A percentile compares a stretch with the other conserved stretches of the same genome.
These are phyloP conservation scores for Waltergamsia citrina DNA, from an alignment of 2,329 filamentous ascomycete species.

Conservation along the genomic window DNA sequence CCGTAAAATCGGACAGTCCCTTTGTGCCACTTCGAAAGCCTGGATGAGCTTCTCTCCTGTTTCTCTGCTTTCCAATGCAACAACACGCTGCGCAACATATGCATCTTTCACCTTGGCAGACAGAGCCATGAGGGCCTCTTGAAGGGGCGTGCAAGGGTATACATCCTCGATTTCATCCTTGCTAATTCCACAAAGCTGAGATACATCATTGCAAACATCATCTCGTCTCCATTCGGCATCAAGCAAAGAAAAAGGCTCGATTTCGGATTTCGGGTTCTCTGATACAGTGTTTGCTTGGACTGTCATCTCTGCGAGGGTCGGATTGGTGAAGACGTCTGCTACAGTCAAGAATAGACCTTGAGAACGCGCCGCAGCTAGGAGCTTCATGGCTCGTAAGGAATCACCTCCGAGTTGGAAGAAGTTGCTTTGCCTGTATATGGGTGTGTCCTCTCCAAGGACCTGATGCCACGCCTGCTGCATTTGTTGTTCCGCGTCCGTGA, in stretches of 20 bases:
- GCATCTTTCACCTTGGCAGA: slow-evolving; percentile 39
- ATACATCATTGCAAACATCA: slow-evolving; percentile 24
- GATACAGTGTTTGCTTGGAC: slow-evolving; percentile 10
- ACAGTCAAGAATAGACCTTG: slow-evolving; percentile 30
- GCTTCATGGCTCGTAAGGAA: slow-evolving; percentile 41
- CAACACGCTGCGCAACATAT: slow-evolving; percentile 41
- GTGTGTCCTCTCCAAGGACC: slow-evolving; percentile 22
- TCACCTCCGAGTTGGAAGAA: slow-evolving; percentile 41
- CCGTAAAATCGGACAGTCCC: slow-evolving; percentile 30
- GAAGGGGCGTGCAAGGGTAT: slow-evolving; percentile 44
- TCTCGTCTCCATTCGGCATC: slow-evolving; percentile 20
- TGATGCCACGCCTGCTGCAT: slow-evolving; percentile 25
- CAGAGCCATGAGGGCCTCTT: slow-evolving; percentile 44
- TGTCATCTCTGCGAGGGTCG: slow-evolving; percentile 33
- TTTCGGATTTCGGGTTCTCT: slow-evolving; percentile 11
- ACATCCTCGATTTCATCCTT: slow-evolving; percentile 32
- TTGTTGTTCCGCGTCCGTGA: slow-evolving; percentile 25
- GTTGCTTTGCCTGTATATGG: slow-evolving; percentile 26
- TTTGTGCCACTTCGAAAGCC: slow-evolving; percentile 29
- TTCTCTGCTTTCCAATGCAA: slow-evolving; percentile 25
- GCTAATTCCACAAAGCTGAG: slow-evolving; percentile 27
- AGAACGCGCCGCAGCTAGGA: slow-evolving; percentile 32
- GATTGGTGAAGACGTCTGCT: slow-evolving; percentile 33
- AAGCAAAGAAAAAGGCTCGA: slow-evolving; percentile 29
- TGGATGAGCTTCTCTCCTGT: slow-evolving; percentile 26